Conservation (phyloP, 2,329 filamentous ascomycete genomes). For the Epichloe scottii region DNA sequence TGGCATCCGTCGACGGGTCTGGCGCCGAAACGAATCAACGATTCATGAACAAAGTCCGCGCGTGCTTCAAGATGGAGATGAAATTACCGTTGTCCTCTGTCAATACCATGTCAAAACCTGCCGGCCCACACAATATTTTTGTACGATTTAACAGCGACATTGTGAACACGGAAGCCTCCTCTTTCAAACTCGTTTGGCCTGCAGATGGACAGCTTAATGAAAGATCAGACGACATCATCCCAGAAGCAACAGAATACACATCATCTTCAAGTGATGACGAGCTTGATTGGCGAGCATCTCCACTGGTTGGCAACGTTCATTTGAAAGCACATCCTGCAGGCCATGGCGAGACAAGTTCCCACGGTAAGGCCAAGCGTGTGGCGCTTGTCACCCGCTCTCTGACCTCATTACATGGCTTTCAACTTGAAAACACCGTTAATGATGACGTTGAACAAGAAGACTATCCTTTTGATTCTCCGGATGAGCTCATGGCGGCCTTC, state of each 20-base stretch:
- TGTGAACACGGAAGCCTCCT: not conserved
- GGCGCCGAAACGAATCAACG: constrained; percentile 7
- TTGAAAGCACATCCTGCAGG: not conserved
- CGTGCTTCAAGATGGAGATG: constrained; percentile 34
- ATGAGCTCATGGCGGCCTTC: constrained; percentile 40
- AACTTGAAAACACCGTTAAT: not conserved
- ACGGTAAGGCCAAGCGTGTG: constrained; percentile 16
- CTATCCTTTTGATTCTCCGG: constrained; percentile 10
- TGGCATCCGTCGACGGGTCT: not conserved
- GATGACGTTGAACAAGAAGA: not conserved
- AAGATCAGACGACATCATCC: not conserved
- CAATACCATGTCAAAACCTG: constrained; percentile 10
- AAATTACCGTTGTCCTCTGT: constrained; percentile 20
- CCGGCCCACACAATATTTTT: constrained; percentile 22
- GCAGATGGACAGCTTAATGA: constrained; percentile 14
- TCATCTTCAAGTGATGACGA: constrained; percentile 11
- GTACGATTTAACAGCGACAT: constrained; percentile 14
- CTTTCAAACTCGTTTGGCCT: constrained; percentile 12
- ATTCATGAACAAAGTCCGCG: constrained; percentile 21
- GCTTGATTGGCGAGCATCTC: not conserved
- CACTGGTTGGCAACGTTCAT: not conserved
- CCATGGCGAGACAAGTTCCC: not conserved
- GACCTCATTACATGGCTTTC: constrained; percentile 12
- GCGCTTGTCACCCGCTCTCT: constrained; percentile 17
- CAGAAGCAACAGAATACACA: not conserved